Percentiles rank a stretch among this genome's conserved stretches.
Conservation (phyloP, 139 green algal species). For the Eudorina sp. region DNA sequence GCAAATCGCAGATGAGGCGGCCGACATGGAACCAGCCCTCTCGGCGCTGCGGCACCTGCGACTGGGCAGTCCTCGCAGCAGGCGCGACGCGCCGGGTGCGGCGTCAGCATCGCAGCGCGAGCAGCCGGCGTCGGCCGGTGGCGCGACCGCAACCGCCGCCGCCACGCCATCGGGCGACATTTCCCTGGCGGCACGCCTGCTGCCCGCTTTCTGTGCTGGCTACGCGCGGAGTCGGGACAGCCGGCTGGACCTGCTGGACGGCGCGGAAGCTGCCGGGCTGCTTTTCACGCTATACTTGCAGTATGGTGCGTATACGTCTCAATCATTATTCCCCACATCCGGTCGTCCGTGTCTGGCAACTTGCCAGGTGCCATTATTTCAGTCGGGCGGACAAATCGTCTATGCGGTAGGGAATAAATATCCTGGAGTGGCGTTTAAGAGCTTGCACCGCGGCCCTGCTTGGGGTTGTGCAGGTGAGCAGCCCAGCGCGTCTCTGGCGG, state of each 20-base stretch:
- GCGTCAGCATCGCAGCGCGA: not conserved
- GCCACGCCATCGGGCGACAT: not conserved
- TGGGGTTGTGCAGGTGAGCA: conserved; percentile 33
- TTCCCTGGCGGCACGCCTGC: conserved; percentile 40
- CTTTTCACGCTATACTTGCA: conserved; percentile 36
- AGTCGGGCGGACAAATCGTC: no score
- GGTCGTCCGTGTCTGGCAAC: no score
- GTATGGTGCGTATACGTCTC: conserved; percentile 25
- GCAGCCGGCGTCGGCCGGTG: not conserved
- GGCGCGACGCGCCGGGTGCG: not conserved
- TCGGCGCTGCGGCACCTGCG: conserved; percentile 25
- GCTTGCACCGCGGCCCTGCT: no score
- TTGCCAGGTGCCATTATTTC: no score
- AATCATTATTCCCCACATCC: no score
- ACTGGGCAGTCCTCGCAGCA: not conserved
- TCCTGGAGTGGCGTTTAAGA: no score
- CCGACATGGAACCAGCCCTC: conserved; percentile 40
- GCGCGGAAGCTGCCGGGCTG: not conserved
- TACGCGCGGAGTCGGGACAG: not conserved
- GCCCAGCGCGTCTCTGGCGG: not conserved
- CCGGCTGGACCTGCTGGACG: conserved; percentile 17
- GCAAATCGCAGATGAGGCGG: conserved; percentile 4
- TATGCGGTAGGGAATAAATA: no score
- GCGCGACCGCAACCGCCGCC: no score
- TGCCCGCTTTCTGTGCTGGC: conserved; percentile 29